Evolutionary conservation across 1,284 basidiomycete genomes (phyloP), one percentile per base, ranked within the genome.

Genomic region (Ustilago esculenta): DNA sequence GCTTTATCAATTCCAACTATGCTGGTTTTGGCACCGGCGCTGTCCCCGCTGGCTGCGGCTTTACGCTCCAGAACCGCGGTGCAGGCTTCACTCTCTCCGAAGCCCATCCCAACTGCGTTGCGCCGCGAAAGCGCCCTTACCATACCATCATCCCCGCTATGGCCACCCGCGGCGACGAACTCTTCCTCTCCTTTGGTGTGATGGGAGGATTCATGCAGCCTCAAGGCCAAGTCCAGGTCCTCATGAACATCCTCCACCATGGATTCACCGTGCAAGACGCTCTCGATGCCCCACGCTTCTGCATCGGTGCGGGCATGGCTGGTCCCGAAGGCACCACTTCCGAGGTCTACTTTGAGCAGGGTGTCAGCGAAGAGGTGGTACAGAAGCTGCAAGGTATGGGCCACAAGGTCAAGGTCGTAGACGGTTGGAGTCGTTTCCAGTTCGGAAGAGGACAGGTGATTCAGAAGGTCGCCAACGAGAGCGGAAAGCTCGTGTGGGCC

Each of bases 141-240:
- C 94, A 97, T 80, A 97, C 94, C 6, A 97, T 96, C 77, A 94
- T 95, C 65, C 94, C 95, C 6, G 92, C 91, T 1, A 87, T 97
- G 85, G 94, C 89, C 0, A 90, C 90, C 2, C 86, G 87, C 57
- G 88, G 87, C 5, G 87, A 90, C 56, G 92, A 96, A 40, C 85
- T 97, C 1, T 92, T 94, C 84, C 83, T 97, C 75, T 88, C 88
- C 55, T 95, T 90, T 72, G 93, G 94, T 44, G 92, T 95, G 15
- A 95, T 95, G 93, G 75, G 79, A 53, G 92, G 92, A 3, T 94
- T 90, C 84, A 97, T 95, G 92, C 94, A 96, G 83, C 89, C 87
- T 29, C 90, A 94, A 86, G 92, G 94, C 0, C 93, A 96, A 72
- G 86, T 96, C 0, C 94, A 97, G 83, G 92, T 97, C 8, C 85